Evolutionary conservation across 1,139 yeast species (phyloP), one percentile per base, ranked within the genome.

Genomic region (Spathaspora jeffriesii): DNA sequence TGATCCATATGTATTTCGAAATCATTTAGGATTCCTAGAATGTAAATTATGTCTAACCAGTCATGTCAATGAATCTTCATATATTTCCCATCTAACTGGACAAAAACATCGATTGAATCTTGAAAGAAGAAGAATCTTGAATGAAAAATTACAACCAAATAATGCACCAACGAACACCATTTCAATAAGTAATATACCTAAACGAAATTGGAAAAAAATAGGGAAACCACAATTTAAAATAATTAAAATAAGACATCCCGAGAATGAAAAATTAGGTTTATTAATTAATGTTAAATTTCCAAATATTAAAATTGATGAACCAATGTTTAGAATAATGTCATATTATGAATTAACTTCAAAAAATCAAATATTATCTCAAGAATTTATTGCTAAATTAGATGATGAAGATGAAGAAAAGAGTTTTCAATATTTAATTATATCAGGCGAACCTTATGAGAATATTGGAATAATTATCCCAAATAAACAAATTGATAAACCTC

Each of bases 371-470:
- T 50, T 56, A 5, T 57, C 61, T 11, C 48, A 49, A 13, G 58
- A 67, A 1, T 71, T 61, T 47, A 50, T 71, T 4, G 60, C 60
- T 21, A 51, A 51, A 23, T 28, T 40, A 14, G 32, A 43, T 18
- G 43, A 51, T 9, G 58, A 59, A 17, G 56, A 76, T 50, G 70
- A 76, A 20, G 58, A 64, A 5, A 57, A 45, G 57, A 66, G 47
- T 65, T 66, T 58, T 63, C 96, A 87, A 62, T 89, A 85, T 58
- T 60, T 90, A 52, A 80, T 89, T n/a, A 65, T 89, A 0, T 81
- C 89, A 22, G 95, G 88, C 0, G 96, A 88, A 59, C 96, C 96
- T 1, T 90, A 88, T 62, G 93, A 88, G 49, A 87, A 85, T 46
- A 72, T 88, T 14, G 86, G 84, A 2, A 72, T 90, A 53, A 83